Base-by-base conservation (phyloP, 257 asterid species). In the Orobanche coerulescens region DNA sequence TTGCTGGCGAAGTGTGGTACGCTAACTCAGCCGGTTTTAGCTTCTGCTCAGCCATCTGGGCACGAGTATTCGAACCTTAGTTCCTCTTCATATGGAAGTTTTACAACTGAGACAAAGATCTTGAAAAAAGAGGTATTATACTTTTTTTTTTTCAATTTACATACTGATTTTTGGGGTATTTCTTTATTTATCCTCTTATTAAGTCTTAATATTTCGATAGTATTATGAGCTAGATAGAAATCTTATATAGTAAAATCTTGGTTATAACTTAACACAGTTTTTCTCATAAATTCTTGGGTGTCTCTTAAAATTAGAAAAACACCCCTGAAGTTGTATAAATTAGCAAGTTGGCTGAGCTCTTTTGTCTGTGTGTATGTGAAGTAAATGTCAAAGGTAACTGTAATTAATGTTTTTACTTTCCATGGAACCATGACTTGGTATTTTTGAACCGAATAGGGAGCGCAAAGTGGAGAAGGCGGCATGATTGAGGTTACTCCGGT, bases 121-220 rank as follows among this genome's bases (percentile, higher is more conserved):
- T 11, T 28, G 4, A 75, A 73, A 70, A 81, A 72, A 69, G 76
- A 85, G 94, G 96, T 88, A 76, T n/a, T n/a, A n/a, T n/a, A n/a
- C n/a, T 20, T 2, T 9, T 14, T 2, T 43, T 30, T 30, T 15
- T 15, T 48, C 13, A 11, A 25, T 13, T 64, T 22, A 20, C 33
- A 14, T 47, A 12, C 31, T 24, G 19, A 15, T 16, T 23, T 61
- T 25, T 6, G 8, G 4, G 36, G 47, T 5, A 30, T 42, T 54
- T 9, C 48, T 1, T 7, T 30, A n/a, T n/a, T 25, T 12, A 16
- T 51, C n/a, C 24, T 50, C 18, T 6, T 11, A 42, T 43, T 18
- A 2, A 7, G 14, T 39, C 24, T n/a, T 39, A 14, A 26, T 42
- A 58, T 58, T 3, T 20, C 6, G 2, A 10, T 34, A 10, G 13